Conservation (phyloP, 2,329 filamentous ascomycete species). For the Diplodia sapinea region DNA sequence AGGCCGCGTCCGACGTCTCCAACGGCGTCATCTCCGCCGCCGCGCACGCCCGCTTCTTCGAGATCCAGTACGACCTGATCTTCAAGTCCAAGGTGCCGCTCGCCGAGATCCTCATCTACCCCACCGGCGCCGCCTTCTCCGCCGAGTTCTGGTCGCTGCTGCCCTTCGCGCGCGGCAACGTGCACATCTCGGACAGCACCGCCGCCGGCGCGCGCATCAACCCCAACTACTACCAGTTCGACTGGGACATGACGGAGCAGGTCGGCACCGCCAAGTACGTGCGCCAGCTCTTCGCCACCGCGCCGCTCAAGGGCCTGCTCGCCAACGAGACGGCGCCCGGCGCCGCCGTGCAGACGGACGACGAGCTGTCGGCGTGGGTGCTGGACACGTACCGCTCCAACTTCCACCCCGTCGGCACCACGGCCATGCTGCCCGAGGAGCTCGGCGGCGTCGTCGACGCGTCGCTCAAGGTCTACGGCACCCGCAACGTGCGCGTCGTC, state of each 20-base stretch:
- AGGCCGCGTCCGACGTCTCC: conserved; percentile 6
- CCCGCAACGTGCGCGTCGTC: conserved; percentile 32
- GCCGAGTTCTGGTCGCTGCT: conserved; percentile 50
- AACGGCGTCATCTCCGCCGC: conserved; percentile 18
- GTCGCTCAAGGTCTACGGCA: conserved; percentile 41
- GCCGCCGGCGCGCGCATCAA: conserved; percentile 45
- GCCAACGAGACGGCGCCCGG: conserved; percentile 37
- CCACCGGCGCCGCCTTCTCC: conserved; percentile 41
- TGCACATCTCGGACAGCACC: conserved; percentile 41
- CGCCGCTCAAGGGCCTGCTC: conserved; percentile 39
- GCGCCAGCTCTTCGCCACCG: conserved; percentile 41
- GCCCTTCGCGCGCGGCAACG: conserved; percentile 45
- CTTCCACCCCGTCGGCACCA: conserved; percentile 31
- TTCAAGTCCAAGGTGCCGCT: conserved; percentile 46
- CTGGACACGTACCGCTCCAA: conserved; percentile 32
- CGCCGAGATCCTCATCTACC: conserved; percentile 55
- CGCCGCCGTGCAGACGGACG: conserved; percentile 34
- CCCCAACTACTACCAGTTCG: conserved; percentile 52
- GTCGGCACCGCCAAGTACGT: conserved; percentile 43
- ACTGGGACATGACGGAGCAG: conserved; percentile 48
- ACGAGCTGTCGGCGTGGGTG: conserved; percentile 39
- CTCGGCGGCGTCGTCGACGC: conserved; percentile 42
- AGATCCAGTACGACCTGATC: conserved; percentile 33
- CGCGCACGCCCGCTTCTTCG: conserved; percentile 33
- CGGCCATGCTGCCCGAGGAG: conserved; percentile 27